Base-by-base conservation (phyloP, 169 alveolate species). In the Condylostoma magnum region DNA sequence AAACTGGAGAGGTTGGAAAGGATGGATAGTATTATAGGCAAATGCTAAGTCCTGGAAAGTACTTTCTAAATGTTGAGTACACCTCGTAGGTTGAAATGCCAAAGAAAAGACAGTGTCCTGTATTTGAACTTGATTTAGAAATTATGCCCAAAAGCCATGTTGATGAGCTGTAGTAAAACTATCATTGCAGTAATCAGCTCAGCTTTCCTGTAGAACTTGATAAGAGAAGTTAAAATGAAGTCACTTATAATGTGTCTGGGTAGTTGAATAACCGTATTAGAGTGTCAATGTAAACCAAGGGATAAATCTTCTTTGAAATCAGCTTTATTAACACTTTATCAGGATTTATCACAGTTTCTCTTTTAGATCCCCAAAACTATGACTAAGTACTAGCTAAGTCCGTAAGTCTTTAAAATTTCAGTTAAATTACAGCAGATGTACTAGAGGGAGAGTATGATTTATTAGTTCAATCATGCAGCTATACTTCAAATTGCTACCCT, bases 51-150 rank as follows among this genome's bases (percentile, higher is more conserved):
- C 22, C 37, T 4, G 57, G 57, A 5, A 12, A 20, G 31, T 63
- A 63, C 33, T 25, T 18, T 12, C 27, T 63, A 34, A 41, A 63
- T 15, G 46, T 63, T 46, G 20, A 18, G 4, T 63, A 63, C 46
- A 12, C 1, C 10, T 43, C 28, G 18, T 25, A 63, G 15, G 22
- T 8, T 22, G 20, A 25, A 3, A 25, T 41, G 33, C 58, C 34
- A 6, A 18, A 30, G 6, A 22, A 4, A n/a, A 38, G 33, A 5
- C 6, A 28, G 3, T 63, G 73, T 6, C 55, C 58, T 38, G 27
- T 31, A 6, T 63, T 63, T 63, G 73, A 43, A 25, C 20, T 63
- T 38, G 73, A 63, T 28, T 46, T 63, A 22, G 46, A 63, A 25
- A 44, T 63, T 6, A 22, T 43, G 3, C 3, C 58, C 18, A 22